Base-by-base conservation (phyloP, 176 grass and related monocot species). In the Carex cristatella region DNA sequence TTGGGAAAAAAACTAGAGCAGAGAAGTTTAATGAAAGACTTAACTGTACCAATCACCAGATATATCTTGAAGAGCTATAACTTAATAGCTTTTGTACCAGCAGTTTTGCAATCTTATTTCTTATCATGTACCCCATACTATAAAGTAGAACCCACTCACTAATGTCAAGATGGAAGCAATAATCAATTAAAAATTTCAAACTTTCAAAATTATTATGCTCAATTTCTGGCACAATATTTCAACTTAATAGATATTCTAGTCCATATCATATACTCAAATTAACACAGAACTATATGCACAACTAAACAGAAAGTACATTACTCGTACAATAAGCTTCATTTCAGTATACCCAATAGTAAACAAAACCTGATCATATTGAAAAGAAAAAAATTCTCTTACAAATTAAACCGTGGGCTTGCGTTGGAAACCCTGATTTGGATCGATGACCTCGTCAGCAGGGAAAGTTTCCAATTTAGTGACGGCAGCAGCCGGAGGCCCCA, bases 381-480 rank as follows among this genome's bases (percentile, higher is more conserved):
- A 28, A n/a, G 0, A 16, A 74, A 28, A 63, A 57, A 79, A 16
- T 12, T 46, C 35, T 63, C 79, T 65, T 81, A 65, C 79, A 81
- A 42, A 5, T 88, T 73, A 97, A 76, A 71, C 81, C 7, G 94
- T 91, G 78, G 91, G 80, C 30, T 89, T 97, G 85, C 89, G 79
- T 15, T 94, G 85, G 84, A 97, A 97, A 12, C 90, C 88, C 35
- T 85, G 38, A n/a, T 73, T 60, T 9, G 85, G 85, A 32, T 91
- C 82, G 27, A 86, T 15, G 55, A 69, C 83, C n/a, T 87, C 89
- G 6, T 88, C 88, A 51, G 90, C 88, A 1, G 92, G 92, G 66
- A 87, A 94, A 13, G 83, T 35, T 31, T 88, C 89, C 65, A 94
- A 68, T 61, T 90, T 90, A 7, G 90, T 97, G 61, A 97, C 90